phyloP scores from a whole-genome alignment of 345 rosid species.

The Draba incana region DNA sequence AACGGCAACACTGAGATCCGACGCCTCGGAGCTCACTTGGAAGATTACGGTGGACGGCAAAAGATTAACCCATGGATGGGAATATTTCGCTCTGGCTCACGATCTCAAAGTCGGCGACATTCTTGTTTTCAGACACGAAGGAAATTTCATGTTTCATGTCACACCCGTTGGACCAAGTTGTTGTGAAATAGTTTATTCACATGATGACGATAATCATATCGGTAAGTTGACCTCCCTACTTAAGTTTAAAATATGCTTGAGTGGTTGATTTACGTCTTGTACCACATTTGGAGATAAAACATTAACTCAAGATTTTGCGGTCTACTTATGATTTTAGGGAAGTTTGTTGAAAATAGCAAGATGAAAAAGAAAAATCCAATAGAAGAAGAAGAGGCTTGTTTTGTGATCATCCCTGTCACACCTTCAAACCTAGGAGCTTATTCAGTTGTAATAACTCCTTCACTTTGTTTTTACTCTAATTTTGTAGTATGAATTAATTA shows the following conservation, averaged over 20 bases:
- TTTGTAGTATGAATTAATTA: neutral
- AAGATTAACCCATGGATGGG: slow-evolving; percentile 3
- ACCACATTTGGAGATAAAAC: no score
- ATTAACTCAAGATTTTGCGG: no score
- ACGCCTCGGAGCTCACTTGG: neutral
- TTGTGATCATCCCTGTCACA: neutral
- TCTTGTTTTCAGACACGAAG: slow-evolving; percentile 10
- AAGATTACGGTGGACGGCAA: neutral
- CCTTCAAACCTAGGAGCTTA: neutral
- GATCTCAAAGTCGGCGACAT: slow-evolving; percentile 2
- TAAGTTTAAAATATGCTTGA: no score
- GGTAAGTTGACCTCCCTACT: neutral
- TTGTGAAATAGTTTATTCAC: neutral
- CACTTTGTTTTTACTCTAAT: neutral
- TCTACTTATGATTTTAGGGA: neutral
- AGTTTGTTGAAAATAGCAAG: neutral
- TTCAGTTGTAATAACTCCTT: neutral
- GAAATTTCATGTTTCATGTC: slow-evolving; percentile 8
- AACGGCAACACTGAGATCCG: slow-evolving; percentile 1
- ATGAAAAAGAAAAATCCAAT: neutral
- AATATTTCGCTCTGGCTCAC: neutral
- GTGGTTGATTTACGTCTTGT: no score
- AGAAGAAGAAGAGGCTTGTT: neutral
- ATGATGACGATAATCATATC: neutral
- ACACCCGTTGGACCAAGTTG: neutral